Evolutionary conservation across 2,329 filamentous ascomycete genomes (phyloP), one percentile per base, ranked within the genome.

Genomic region (Xylaria sp.): DNA sequence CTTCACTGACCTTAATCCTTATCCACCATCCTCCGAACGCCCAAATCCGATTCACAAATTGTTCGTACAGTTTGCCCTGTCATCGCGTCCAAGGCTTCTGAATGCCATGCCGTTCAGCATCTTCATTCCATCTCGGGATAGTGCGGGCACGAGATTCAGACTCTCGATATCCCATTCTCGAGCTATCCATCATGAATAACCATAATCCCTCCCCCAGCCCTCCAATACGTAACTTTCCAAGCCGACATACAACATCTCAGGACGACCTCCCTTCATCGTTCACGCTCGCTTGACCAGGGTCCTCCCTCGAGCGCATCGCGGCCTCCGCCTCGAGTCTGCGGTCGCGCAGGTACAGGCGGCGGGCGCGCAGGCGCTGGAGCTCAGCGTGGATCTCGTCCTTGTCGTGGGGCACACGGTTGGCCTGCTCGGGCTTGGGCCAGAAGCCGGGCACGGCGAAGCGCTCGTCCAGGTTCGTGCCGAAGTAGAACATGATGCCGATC

Each of bases 401-500:
- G 69, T 95, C 91, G 62, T 86, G 86, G 1, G 92, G 92, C 46
- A 95, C 85, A 72, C 84, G 86, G 78, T 95, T 89, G 62, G 89
- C 89, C 74, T 93, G 84, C 66, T 90, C 88, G 4, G 87, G 83
- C 72, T 89, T 92, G 27, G 95, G 95, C 95, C 95, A 99, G 83
- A 99, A 99, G 60, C 90, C 91, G 21, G 90, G 88, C 1, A 98
- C 92, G 48, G 85, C 81, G 82, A 99, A 99, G 67, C 92, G 90
- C 68, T 90, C 85, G 79, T 99, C 95, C 74, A 99, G 91, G 78
- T 99, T 99, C 58, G 93, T 97, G 75, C 95, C 95, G 78, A 98
- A 99, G 83, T 99, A 99, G 84, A 96, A 98, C 95, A 99, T 99
- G 83, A 95, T 93, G 71, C 92, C 93, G 73, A 99, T 98, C 17